A percentile compares a stretch with the other conserved stretches of the same genome.
phyloP scores from a whole-genome alignment of 805 yeast genomes.

The Starmerella vaccinii region DNA sequence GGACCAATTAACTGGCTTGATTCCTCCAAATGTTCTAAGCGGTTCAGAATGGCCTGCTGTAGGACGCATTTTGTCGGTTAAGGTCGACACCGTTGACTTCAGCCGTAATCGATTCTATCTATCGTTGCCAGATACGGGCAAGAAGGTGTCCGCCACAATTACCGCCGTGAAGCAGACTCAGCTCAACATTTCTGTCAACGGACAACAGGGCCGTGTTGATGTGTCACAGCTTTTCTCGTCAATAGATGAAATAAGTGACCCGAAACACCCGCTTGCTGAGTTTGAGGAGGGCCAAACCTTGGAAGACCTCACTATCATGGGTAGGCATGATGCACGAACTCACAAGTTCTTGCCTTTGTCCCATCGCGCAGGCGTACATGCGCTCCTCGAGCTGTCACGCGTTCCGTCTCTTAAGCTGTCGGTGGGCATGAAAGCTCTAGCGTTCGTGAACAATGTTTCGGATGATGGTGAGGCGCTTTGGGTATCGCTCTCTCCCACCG shows the following conservation, averaged over 20 bases:
- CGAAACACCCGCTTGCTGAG: slow-evolving; percentile 45
- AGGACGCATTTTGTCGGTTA: slow-evolving; percentile 30
- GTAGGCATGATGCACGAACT: slow-evolving; percentile 60
- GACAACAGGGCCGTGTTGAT: slow-evolving; percentile 73
- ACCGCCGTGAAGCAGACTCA: slow-evolving; percentile 61
- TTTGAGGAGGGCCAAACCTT: slow-evolving; percentile 48
- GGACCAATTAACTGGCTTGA: slow-evolving; percentile 62
- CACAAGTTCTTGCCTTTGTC: slow-evolving; percentile 59
- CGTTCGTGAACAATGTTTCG: slow-evolving; percentile 55
- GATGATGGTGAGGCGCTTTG: slow-evolving; percentile 44
- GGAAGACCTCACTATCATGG: slow-evolving; percentile 58
- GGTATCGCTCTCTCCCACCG: slow-evolving; percentile 58
- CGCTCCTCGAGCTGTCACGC: slow-evolving; percentile 55
- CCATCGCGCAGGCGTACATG: slow-evolving; percentile 45
- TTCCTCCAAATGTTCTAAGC: slow-evolving; percentile 45
- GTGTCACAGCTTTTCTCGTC: slow-evolving; percentile 55
- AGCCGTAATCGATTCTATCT: slow-evolving; percentile 57
- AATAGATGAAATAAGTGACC: slow-evolving; percentile 46
- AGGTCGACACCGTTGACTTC: slow-evolving; percentile 57
- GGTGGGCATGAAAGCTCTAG: slow-evolving; percentile 44
- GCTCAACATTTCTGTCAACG: slow-evolving; percentile 65
- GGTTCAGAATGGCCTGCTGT: slow-evolving; percentile 44
- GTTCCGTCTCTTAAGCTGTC: slow-evolving; percentile 38
- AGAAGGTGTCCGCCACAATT: slow-evolving; percentile 33
- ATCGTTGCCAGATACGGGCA: slow-evolving; percentile 8